Percentiles rank a stretch among this genome's conserved stretches.
phyloP scores from a whole-genome alignment of 2,329 filamentous ascomycete genomes.

The Diaporthe citriasiana region DNA sequence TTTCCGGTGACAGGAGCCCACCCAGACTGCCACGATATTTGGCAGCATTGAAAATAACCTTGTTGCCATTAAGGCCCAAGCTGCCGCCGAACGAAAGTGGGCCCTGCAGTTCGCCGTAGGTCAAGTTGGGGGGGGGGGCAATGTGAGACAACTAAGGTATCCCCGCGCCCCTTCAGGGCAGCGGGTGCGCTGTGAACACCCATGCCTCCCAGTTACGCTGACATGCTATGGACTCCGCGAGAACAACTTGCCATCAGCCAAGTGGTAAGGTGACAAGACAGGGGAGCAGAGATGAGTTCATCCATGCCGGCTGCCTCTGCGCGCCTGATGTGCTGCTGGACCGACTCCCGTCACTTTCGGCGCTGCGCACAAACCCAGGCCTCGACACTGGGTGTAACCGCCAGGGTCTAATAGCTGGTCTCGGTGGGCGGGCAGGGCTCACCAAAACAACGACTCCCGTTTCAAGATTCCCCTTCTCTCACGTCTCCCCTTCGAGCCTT shows the following conservation, averaged over 20 bases:
- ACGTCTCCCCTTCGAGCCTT: slow-evolving; percentile 32
- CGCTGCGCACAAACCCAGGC: slow-evolving; percentile 22
- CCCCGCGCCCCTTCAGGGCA: background rate
- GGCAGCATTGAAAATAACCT: slow-evolving; percentile 34
- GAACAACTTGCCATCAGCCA: background rate
- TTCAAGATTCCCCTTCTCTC: slow-evolving; percentile 35
- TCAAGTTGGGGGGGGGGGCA: background rate
- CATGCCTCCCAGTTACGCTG: background rate
- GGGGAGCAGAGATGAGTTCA: background rate
- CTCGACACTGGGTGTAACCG: slow-evolving; percentile 25
- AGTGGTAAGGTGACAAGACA: slow-evolving; percentile 4
- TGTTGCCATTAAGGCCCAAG: slow-evolving; percentile 30
- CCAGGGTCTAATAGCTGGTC: slow-evolving; percentile 21
- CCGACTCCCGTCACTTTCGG: slow-evolving; percentile 25
- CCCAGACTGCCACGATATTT: slow-evolving; percentile 18
- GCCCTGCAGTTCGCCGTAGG: slow-evolving; percentile 11
- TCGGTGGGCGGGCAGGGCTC: slow-evolving; percentile 34
- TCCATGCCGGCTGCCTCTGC: slow-evolving; percentile 32
- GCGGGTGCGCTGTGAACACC: background rate
- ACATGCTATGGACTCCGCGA: background rate
- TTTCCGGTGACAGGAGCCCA: slow-evolving; percentile 33
- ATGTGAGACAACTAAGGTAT: slow-evolving; percentile 15
- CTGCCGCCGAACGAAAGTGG: slow-evolving; percentile 20
- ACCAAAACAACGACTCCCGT: slow-evolving; percentile 38
- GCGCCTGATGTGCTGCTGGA: slow-evolving; percentile 12